Evolutionary conservation across 2,329 filamentous ascomycete genomes (phyloP).

Genomic region (Raffaelea arxii): DNA sequence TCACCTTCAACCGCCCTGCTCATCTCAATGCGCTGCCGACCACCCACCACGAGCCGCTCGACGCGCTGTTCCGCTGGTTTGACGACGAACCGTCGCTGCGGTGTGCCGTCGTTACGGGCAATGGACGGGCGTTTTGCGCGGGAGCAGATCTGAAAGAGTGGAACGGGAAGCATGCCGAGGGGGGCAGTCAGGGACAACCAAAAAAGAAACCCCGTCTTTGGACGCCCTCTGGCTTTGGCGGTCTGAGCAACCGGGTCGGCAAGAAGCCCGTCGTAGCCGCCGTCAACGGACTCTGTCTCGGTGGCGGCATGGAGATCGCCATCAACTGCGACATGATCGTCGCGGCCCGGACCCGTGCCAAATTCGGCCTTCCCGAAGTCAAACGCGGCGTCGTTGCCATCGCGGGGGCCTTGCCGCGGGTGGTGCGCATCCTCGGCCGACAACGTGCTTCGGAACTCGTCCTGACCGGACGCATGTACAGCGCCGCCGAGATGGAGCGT

Average conservation of each 20-base stretch:
- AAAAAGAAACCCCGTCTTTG: no score
- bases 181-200: no score
- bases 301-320: slow-evolving; percentile 69
- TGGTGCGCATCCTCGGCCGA: slow-evolving; percentile 55
- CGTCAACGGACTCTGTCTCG: slow-evolving; percentile 65
- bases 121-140: slow-evolving; percentile 56
- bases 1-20: slow-evolving; percentile 49
- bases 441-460: slow-evolving; percentile 65
- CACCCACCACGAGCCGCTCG: slow-evolving; percentile 37
- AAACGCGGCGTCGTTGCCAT: slow-evolving; percentile 61
- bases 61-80: slow-evolving; percentile 42
- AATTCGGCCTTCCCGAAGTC: slow-evolving; percentile 63
- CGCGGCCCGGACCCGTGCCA: slow-evolving; percentile 44
- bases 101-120: slow-evolving; percentile 54
- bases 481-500: slow-evolving; percentile 45
- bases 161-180: slow-evolving; percentile 26
- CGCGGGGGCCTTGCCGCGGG: slow-evolving; percentile 59
- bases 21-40: slow-evolving; percentile 48
- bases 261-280: slow-evolving; percentile 70
- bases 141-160: slow-evolving; percentile 61
- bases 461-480: slow-evolving; percentile 50
- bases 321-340: slow-evolving; percentile 65
- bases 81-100: slow-evolving; percentile 51
- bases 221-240: slow-evolving; percentile 49
- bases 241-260: slow-evolving; percentile 53